Evolutionary conservation across 1,284 basidiomycete species (phyloP).

Genomic region (Coriolopsis trogii): DNA sequence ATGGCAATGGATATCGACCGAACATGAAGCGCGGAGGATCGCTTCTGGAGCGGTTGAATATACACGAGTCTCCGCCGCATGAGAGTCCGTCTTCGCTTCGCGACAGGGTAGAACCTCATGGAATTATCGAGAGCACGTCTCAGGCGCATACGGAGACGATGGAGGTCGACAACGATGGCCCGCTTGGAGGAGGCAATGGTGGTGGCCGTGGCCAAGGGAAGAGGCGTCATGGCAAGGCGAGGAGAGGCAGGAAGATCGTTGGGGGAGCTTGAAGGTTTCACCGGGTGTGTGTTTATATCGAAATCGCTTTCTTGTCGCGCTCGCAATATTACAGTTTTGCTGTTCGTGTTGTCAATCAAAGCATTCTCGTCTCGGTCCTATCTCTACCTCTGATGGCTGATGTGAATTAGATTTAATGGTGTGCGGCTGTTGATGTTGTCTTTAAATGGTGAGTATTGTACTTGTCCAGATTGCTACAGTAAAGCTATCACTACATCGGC

Average conservation of each 20-base stretch:
- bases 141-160: conserved; percentile 5
- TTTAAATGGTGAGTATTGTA: too few relatives aligned
- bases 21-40: conserved; percentile 38
- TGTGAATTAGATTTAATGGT: too few relatives aligned
- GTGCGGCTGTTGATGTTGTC: too few relatives aligned
- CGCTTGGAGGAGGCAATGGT: neutral
- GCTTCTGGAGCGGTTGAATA: conserved; percentile 41
- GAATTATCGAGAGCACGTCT: neutral
- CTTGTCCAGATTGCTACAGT: too few relatives aligned
- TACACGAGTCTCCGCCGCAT: conserved; percentile 25
- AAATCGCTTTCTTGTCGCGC: neutral
- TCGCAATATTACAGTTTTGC: too few relatives aligned
- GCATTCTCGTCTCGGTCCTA: too few relatives aligned
- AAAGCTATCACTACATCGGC: too few relatives aligned
- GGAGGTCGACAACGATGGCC: conserved; percentile 12
- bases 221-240: conserved; percentile 9
- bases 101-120: conserved; percentile 39
- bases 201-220: conserved; percentile 2
- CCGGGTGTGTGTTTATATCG: too few relatives aligned
- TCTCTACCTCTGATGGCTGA: too few relatives aligned
- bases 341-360: too few relatives aligned
- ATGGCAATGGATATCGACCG: conserved; percentile 34
- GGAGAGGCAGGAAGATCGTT: conserved; percentile 4
- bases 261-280: neutral
- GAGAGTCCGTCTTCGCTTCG: conserved; percentile 36